These are phyloP conservation scores for Wickerhamiella nectarea DNA, from an alignment of 805 yeast genomes.

Conservation along the genomic window DNA sequence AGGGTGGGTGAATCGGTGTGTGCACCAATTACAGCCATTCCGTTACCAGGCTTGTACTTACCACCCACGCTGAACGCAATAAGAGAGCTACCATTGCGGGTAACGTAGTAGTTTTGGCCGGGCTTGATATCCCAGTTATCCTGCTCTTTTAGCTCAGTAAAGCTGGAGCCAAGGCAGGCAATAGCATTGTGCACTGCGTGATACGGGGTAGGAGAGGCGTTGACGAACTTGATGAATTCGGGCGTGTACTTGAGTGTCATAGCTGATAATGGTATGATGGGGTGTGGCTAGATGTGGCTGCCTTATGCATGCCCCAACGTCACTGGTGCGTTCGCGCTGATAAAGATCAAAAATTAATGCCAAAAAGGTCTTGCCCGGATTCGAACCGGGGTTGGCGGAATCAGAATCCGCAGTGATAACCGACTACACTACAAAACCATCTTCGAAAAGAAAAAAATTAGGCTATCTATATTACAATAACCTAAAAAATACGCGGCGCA, in stretches of 20 bases:
- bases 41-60: conserved; percentile 59
- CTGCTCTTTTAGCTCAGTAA: conserved; percentile 58
- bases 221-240: conserved; percentile 65
- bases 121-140: conserved; percentile 46
- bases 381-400: conserved; percentile 16
- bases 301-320: conserved; percentile 6
- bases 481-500: too few relatives aligned
- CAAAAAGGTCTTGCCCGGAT: conserved; percentile 14
- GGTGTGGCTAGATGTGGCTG: background rate
- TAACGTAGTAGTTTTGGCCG: conserved; percentile 66
- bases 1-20: conserved; percentile 92
- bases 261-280: background rate
- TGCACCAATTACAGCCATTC: conserved; percentile 83
- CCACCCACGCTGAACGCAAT: conserved; percentile 78
- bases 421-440: conserved; percentile 27
- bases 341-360: background rate
- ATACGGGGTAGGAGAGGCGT: conserved; percentile 83
- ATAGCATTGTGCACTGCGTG: conserved; percentile 71
- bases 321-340: background rate
- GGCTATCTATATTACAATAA: too few relatives aligned
- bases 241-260: conserved; percentile 8
- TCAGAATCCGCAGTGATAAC: conserved; percentile 25
- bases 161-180: conserved; percentile 43
- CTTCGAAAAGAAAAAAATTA: background rate
- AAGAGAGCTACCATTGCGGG: conserved; percentile 79